phyloP scores from a whole-genome alignment of 2,329 filamentous ascomycete species.

The Triangularia setosa region DNA sequence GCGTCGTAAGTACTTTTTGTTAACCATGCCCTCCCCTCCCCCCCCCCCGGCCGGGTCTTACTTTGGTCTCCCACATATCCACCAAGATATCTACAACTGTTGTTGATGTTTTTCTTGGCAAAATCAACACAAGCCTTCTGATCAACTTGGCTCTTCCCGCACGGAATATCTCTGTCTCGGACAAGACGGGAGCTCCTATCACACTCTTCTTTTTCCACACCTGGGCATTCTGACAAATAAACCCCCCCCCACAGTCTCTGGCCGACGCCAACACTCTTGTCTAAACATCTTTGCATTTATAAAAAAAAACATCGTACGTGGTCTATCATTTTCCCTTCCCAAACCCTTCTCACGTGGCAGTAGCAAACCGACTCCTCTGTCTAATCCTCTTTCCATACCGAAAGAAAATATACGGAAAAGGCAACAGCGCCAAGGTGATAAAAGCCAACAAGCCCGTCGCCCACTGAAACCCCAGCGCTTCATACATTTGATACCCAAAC shows the following conservation, averaged over 20 bases:
- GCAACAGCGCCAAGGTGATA: slow-evolving; percentile 57
- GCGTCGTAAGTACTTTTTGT: no score
- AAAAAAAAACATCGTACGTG: no score
- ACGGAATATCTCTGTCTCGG: background rate
- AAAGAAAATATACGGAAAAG: slow-evolving; percentile 63
- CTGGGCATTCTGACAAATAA: no score
- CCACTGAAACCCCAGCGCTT: slow-evolving; percentile 66
- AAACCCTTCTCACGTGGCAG: slow-evolving; percentile 17
- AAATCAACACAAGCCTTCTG: no score
- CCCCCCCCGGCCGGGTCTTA: no score
- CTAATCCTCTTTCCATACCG: slow-evolving; percentile 56
- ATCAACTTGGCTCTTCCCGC: no score
- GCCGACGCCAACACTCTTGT: no score
- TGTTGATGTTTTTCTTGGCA: no score
- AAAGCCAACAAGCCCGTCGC: slow-evolving; percentile 60
- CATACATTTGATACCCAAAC: slow-evolving; percentile 72
- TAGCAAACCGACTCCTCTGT: slow-evolving; percentile 51
- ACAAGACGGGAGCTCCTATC: background rate
- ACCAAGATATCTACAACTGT: no score
- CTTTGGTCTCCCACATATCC: background rate
- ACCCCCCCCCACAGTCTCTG: no score
- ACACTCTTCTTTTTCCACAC: background rate
- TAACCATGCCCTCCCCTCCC: no score
- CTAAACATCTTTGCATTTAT: background rate
- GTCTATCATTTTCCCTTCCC: background rate